These are phyloP conservation scores for Suillus bovinus DNA, from an alignment of 768 basidiomycete species.

Conservation along the genomic window DNA sequence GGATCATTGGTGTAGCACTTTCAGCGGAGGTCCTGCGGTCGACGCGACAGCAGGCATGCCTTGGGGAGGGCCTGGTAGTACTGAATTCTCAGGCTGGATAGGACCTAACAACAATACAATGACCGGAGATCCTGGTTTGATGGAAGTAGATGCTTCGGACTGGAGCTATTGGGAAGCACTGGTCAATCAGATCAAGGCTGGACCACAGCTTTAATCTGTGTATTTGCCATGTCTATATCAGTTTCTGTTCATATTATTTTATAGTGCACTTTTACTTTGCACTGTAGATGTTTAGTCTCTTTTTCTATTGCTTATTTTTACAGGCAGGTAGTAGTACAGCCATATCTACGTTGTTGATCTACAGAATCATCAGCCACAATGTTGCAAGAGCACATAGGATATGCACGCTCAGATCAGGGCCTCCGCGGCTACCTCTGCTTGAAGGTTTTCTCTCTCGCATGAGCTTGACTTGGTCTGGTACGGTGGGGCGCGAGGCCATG, in stretches of 20 bases:
- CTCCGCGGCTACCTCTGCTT: slow-evolving; percentile 6
- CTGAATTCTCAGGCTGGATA: slow-evolving; percentile 62
- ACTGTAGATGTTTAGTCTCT: slow-evolving; percentile 10
- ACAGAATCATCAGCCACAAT: slow-evolving; percentile 3
- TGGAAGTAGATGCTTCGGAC: slow-evolving; percentile 64
- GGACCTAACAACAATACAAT: slow-evolving; percentile 39
- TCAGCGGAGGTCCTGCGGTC: slow-evolving; percentile 58
- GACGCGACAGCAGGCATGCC: slow-evolving; percentile 50
- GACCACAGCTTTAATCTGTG: slow-evolving; percentile 29
- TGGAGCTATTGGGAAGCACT: slow-evolving; percentile 83
- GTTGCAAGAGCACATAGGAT: slow-evolving; percentile 3
- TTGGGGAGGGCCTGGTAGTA: slow-evolving; percentile 60
- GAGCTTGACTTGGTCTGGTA: neutral
- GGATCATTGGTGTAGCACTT: slow-evolving; percentile 85
- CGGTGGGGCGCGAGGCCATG: neutral
- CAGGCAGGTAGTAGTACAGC: slow-evolving; percentile 2
- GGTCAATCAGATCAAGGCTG: slow-evolving; percentile 53
- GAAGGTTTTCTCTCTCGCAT: neutral
- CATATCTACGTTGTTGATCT: neutral
- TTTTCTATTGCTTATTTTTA: slow-evolving; percentile 8
- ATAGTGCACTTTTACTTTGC: slow-evolving; percentile 9
- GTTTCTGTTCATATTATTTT: slow-evolving; percentile 11
- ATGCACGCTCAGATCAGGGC: neutral
- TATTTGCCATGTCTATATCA: slow-evolving; percentile 1
- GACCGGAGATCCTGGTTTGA: slow-evolving; percentile 44